Percentiles rank a stretch among this genome's conserved stretches.
phyloP scores from a whole-genome alignment of 768 basidiomycete genomes.

The Neoboletus magnificus region DNA sequence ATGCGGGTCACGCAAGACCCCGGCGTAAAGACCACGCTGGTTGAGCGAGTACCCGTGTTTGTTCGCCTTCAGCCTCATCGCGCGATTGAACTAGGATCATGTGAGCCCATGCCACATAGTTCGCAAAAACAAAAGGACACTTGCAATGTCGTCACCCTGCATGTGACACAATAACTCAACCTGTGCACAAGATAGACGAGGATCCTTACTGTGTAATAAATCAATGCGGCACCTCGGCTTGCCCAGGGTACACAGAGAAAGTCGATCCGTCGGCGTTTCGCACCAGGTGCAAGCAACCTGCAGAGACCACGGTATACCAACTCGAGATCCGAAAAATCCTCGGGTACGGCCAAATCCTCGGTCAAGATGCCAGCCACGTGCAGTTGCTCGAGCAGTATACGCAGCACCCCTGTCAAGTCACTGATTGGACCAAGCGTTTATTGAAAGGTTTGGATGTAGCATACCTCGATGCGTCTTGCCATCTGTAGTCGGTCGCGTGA shows the following conservation, averaged over 20 bases:
- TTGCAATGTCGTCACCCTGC: conserved; percentile 86
- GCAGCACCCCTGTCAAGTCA: conserved; percentile 51
- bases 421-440: background rate
- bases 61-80: conserved; percentile 80
- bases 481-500: conserved; percentile 71
- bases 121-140: conserved; percentile 24
- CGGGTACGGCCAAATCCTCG: conserved; percentile 74
- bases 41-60: conserved; percentile 82
- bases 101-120: background rate
- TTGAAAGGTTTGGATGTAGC: conserved; percentile 1
- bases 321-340: conserved; percentile 66
- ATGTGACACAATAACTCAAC: background rate
- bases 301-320: conserved; percentile 82
- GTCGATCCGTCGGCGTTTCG: conserved; percentile 72
- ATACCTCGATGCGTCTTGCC: conserved; percentile 72
- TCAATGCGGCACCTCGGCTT: conserved; percentile 74
- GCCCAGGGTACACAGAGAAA: conserved; percentile 80
- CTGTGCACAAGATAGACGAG: background rate
- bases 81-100: conserved; percentile 74
- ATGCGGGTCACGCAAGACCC: conserved; percentile 67
- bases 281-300: conserved; percentile 44
- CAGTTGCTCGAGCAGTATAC: conserved; percentile 53
- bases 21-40: conserved; percentile 75
- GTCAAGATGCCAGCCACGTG: conserved; percentile 63
- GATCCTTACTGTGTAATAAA: conserved; percentile 79